These are phyloP conservation scores for Cavenderia fasciculata DNA, from an alignment of 78 protist genomes.

Conservation along the genomic window DNA sequence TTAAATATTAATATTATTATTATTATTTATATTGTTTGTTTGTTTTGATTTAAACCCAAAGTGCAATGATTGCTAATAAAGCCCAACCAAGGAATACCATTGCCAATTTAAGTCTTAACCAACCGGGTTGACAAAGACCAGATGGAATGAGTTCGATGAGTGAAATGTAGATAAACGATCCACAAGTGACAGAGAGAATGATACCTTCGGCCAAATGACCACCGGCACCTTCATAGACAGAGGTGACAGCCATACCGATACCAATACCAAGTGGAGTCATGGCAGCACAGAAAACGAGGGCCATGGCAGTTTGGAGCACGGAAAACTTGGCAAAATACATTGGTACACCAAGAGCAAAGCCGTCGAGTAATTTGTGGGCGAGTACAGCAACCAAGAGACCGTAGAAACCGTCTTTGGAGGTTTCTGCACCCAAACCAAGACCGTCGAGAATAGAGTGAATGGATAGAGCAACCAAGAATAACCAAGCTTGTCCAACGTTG, in stretches of 20 bases:
- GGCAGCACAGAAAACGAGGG: conserved; percentile 34
- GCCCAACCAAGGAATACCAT: conserved; percentile 40
- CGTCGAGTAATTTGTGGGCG: conserved; percentile 50
- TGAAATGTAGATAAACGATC: conserved; percentile 42
- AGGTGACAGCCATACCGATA: conserved; percentile 58
- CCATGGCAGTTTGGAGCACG: neutral
- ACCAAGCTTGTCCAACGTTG: conserved; percentile 18
- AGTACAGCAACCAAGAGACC: conserved; percentile 59
- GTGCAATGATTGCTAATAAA: conserved; percentile 31
- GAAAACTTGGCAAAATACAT: conserved; percentile 30
- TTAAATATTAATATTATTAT: too few relatives aligned
- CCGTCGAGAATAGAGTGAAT: conserved; percentile 63
- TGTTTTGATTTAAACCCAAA: conserved; percentile 67
- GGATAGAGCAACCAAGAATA: conserved; percentile 30
- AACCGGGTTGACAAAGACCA: conserved; percentile 44
- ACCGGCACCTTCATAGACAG: neutral
- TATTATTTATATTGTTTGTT: too few relatives aligned
- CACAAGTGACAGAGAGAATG: conserved; percentile 41
- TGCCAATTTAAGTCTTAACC: conserved; percentile 14
- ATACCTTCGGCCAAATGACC: conserved; percentile 29
- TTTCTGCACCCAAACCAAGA: conserved; percentile 59
- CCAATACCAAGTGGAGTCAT: conserved; percentile 75
- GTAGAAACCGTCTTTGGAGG: conserved; percentile 18
- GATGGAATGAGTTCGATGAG: conserved; percentile 62
- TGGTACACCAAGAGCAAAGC: conserved; percentile 57